Evolutionary conservation across 2,329 filamentous ascomycete genomes (phyloP), one percentile per base, ranked within the genome.

Genomic region (Metarhizium guizhouense): DNA sequence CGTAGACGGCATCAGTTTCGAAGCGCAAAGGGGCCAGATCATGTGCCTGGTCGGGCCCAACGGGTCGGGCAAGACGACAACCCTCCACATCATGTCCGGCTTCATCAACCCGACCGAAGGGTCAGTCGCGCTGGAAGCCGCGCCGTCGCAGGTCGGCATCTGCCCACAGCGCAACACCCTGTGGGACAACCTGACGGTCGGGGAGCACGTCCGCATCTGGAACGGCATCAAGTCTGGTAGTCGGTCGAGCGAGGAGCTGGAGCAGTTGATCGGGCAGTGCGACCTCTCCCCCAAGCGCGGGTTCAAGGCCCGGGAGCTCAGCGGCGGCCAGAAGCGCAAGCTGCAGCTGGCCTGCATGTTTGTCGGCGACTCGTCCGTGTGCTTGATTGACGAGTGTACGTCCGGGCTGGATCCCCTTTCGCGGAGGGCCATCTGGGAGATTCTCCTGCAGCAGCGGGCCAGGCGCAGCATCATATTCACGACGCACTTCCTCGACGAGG

Each of bases 281-380:
- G 85, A 87, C 63, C 70, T 88, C 13, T 72, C 72, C 2, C 72
- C 76, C 49, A 88, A 88, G 67, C 67, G 76, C 10, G 72, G 77
- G 32, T 78, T 81, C 14, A 70, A 70, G 50, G 76, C 83, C 0
- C 74, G 74, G 57, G 83, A 81, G 1, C 71, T 88, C 11, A 86
- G 83, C 48, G 85, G 85, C 29, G 85, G 85, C 2, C 85, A 88
- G 65, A 87, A 87, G 70, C 74, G 85, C 34, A 88, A 87, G 64
- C 74, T 87, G 4, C 85, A 88, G 65, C 72, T 88, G 6, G 84
- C 83, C 0, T 85, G 86, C 74, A 87, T 87, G 84, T 83, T 88
- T 61, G 84, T 82, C 1, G 85, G 85, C 47, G 83, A 82, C 10
- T 83, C 80, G 14, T 77, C 76, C n/a, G 75, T 88, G 2, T 88